Base-by-base conservation (phyloP, 805 yeast genomes). In the Vanderwaltozyma verrucispora region DNA sequence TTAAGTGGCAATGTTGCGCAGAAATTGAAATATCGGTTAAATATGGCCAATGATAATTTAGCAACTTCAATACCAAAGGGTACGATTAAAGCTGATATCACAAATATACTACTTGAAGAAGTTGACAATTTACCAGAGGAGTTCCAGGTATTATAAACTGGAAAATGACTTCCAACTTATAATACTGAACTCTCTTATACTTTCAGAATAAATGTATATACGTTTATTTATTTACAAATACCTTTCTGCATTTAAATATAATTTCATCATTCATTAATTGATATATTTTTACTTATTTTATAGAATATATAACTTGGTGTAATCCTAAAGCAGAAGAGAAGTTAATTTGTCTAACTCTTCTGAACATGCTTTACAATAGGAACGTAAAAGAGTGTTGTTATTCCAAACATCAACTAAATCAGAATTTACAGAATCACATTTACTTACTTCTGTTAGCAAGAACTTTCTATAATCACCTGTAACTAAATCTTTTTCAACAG, bases 391-490 rank as follows among this genome's bases (percentile, higher is more conserved):
- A 0, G 45, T 33, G 35, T 60, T 60, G 13, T 53, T 46, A 7
- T 46, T 40, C 41, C 59, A 49, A 35, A 59, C 39, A 5, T 51
- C 57, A 13, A 44, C 44, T 28, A 40, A 39, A 20, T 49, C 49
- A 2, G 46, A 44, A n/a, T 56, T 47, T 3, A 70, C 68, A 18
- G 56, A 48, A 14, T 68, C 68, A 52, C 92, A 82, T 34, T 71
- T 60, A 29, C 64, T 60, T 13, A 71, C 46, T 50, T 87, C 96
- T 16, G 65, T 64, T 13, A 72, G 50, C 8, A 88, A 62, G 79
- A 92, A 88, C 41, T 71, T 71, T 34, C 66, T 67, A 78, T 87
- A 88, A 50, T 80, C 86, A 2, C 77, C 75, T 15, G 62, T 47
- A 2, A 81, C 71, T 20, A 78, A 52, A 38, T 77, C 82, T 19